A percentile compares a stretch with the other conserved stretches of the same genome.
Conservation (phyloP, 164 flowering plant species). For the Chimonanthus praecox region DNA sequence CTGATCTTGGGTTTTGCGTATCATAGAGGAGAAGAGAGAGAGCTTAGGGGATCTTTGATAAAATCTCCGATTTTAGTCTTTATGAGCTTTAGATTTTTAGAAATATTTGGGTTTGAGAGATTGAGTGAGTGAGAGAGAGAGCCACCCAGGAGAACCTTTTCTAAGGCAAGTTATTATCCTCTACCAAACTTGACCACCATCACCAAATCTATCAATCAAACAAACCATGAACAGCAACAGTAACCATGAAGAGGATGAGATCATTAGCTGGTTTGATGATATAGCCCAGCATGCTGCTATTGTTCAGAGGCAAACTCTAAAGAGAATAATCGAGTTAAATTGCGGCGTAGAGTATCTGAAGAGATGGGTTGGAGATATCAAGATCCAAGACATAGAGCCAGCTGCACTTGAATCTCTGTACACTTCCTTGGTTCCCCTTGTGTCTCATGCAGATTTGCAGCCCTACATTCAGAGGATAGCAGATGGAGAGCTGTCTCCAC, state of each 20-base stretch:
- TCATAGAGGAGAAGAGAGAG: background rate
- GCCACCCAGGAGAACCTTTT: background rate
- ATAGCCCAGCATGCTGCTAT: slow-evolving; percentile 39
- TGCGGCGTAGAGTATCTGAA: slow-evolving; percentile 56
- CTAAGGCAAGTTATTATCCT: background rate
- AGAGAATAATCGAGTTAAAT: slow-evolving; percentile 52
- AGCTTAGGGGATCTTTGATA: background rate
- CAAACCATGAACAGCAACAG: slow-evolving; percentile 1
- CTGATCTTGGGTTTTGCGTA: background rate
- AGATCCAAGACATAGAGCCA: slow-evolving; percentile 44
- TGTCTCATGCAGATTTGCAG: slow-evolving; percentile 65
- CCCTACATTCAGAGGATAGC: slow-evolving; percentile 71
- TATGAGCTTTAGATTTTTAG: background rate
- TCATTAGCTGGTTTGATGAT: slow-evolving; percentile 60
- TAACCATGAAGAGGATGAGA: slow-evolving; percentile 19
- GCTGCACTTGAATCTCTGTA: slow-evolving; percentile 42
- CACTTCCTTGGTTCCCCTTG: slow-evolving; percentile 61
- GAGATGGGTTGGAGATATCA: slow-evolving; percentile 48
- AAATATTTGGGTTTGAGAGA: background rate
- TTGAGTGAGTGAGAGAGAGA: background rate
- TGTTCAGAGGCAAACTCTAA: slow-evolving; percentile 57
- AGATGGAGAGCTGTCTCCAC: slow-evolving; percentile 59
- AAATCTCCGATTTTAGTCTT: background rate
- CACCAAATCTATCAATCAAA: slow-evolving; percentile 6
- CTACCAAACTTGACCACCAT: background rate